phyloP scores from a whole-genome alignment of 768 basidiomycete species.

The Tulasnella sp. region DNA sequence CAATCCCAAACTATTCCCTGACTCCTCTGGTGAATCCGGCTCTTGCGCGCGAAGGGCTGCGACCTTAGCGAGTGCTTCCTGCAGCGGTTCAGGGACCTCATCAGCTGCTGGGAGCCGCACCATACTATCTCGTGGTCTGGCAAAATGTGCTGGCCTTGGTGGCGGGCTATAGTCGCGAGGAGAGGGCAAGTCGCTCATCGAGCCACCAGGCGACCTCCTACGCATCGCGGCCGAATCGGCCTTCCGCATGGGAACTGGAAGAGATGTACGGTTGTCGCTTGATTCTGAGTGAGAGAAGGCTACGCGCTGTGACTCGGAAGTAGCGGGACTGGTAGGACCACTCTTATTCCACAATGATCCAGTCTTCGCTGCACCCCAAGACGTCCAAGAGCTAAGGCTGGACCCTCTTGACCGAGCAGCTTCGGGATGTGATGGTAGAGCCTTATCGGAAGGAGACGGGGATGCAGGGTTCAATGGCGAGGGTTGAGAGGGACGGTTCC shows the following conservation, averaged over 20 bases:
- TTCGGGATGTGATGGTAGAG: background rate
- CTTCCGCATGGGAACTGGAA: slow-evolving; percentile 3
- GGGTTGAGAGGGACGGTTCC: slow-evolving; percentile 5
- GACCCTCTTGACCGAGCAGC: background rate
- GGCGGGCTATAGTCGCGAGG: slow-evolving; percentile 2
- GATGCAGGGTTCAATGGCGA: slow-evolving; percentile 4
- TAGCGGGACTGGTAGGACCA: background rate
- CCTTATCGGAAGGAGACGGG: background rate
- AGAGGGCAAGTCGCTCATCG: background rate
- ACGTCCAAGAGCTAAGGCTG: slow-evolving; percentile 1
- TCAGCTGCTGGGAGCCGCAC: background rate
- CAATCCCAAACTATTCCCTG: background rate
- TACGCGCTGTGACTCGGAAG: background rate
- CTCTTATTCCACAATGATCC: slow-evolving; percentile 6
- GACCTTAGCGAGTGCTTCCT: slow-evolving; percentile 4
- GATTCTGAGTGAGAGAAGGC: background rate
- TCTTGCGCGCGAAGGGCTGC: background rate
- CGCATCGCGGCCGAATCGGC: too few species aligned
- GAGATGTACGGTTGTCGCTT: slow-evolving; percentile 7
- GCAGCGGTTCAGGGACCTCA: background rate
- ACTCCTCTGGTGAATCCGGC: slow-evolving; percentile 1
- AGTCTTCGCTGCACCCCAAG: slow-evolving; percentile 2
- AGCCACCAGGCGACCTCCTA: background rate
- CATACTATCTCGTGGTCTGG: slow-evolving; percentile 13
- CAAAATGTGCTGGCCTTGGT: slow-evolving; percentile 7